Base-by-base conservation (phyloP, 805 yeast genomes). In the Yamadazyma kitorensis region DNA sequence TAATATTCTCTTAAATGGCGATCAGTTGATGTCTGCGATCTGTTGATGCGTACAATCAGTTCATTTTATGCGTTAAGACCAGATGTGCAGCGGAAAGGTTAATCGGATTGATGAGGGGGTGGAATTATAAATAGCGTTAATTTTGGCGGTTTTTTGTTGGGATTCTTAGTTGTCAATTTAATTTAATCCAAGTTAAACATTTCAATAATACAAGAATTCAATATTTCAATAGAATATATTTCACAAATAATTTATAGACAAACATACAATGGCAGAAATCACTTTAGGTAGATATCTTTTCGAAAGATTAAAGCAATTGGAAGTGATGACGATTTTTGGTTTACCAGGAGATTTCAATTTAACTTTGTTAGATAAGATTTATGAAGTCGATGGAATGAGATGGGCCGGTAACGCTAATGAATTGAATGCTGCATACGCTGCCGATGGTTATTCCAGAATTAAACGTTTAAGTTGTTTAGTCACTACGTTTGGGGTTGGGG, bases 351-450 rank as follows among this genome's bases (percentile, higher is more conserved):
- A 64, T 46, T 63, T 59, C 57, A 64, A 64, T 48, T 54, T 58
- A 37, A 44, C 61, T 6, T 57, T 64, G 24, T 53, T 64, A 29
- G 68, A 64, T 49, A 61, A 62, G 36, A 54, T 64, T 34, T 58
- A 62, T 41, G 68, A 63, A 38, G 65, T 61, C 10, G 68, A 63
- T 17, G 63, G 54, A 13, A 32, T 64, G 55, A 52, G 57, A 48
- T 64, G 70, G 70, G 68, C 66, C 7, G 70, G 70, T 29, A 64
- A 64, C 46, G 67, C 68, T 54, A 64, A 63, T 48, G 68, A 64
- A 48, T 55, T 64, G 54, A 64, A 61, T 39, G 68, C 70, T 17
- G 68, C 68, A 5, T 61, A 63, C 42, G 66, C 70, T 13, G 70
- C 70, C 11, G 70, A 64, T 45, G 70, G 69, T 9, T 64, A 64